Evolutionary conservation across 163 green algal genomes (phyloP), one percentile per base, ranked within the genome.

Genomic region (Trebouxiophyceae sp.): DNA sequence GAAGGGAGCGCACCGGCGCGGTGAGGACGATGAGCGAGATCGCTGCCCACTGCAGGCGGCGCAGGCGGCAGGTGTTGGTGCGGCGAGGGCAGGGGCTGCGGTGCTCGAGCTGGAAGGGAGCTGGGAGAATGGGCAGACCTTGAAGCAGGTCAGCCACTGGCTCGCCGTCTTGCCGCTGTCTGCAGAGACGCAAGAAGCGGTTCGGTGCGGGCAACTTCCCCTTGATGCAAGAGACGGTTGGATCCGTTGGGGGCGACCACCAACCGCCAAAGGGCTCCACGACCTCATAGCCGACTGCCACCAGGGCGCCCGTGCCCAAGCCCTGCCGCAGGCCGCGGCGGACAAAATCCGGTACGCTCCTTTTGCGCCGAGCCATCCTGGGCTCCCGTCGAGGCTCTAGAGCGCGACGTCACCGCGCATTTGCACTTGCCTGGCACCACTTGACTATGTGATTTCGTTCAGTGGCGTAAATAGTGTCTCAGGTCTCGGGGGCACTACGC

Each of bases 11-110:
- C 39, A 73, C 66, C 2, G 70, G 70, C 8, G 65, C 58, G 0
- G 60, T 59, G 0, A 77, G 61, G 0, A 72, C 65, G 12, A 70
- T 54, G 27, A 65, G 34, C n/a, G 70, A 72, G 65, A 77, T 77
- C 32, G 65, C 62, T 23, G 62, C 62, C 69, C 69, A 75, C 28
- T 75, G 67, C 26, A 33, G 59, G 46, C 62, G 61, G 33, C 68
- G 61, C 23, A 63, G 7, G 26, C 5, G 7, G 6, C 24, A 45
- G 7, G 8, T 34, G 55, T 39, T 61, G 28, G 7, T 7, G 8
- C 33, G 47, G 19, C 16, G 19, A 57, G 5, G 8, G 47, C 23
- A 30, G 20, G 19, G 22, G 47, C 47, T 30, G 19, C 19, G 16
- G 23, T 26, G 5, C 19, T 57, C 5, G 47, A 5, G 26, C 22